Percentiles rank a stretch among this genome's conserved stretches.
These are phyloP conservation scores for Chloromonas sp. DNA, from an alignment of 163 green algal species.

Conservation along the genomic window DNA sequence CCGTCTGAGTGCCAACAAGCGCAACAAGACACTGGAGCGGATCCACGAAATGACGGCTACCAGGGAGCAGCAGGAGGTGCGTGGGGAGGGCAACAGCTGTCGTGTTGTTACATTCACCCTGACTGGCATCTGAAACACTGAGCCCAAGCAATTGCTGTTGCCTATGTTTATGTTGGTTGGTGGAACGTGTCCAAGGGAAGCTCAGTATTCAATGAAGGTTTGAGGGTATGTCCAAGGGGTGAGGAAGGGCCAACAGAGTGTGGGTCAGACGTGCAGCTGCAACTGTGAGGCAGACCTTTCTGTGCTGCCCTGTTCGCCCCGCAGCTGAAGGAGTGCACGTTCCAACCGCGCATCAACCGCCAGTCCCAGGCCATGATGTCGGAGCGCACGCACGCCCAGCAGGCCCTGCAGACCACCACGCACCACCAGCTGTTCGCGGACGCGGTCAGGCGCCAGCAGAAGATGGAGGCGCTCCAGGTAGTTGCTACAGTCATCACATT, in stretches of 20 bases:
- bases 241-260: no score
- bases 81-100: background rate
- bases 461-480: conserved; percentile 22
- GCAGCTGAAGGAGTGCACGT: conserved; percentile 63
- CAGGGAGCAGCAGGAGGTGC: background rate
- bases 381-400: conserved; percentile 41
- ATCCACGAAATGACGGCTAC: background rate
- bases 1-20: conserved; percentile 33
- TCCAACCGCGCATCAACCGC: conserved; percentile 54
- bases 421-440: conserved; percentile 75
- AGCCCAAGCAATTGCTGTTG: background rate
- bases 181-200: no score
- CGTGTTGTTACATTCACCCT: background rate
- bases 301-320: background rate
- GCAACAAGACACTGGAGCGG: conserved; percentile 19
- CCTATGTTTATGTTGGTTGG: background rate
- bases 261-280: no score
- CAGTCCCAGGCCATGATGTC: conserved; percentile 43
- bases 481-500: no score
- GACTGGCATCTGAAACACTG: background rate
- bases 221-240: no score
- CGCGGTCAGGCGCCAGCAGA: conserved; percentile 43
- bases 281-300: no score
- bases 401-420: conserved; percentile 31
- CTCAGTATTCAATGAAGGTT: no score